Conservation (phyloP, 768 basidiomycete genomes). For the Kwoniella europaea region DNA sequence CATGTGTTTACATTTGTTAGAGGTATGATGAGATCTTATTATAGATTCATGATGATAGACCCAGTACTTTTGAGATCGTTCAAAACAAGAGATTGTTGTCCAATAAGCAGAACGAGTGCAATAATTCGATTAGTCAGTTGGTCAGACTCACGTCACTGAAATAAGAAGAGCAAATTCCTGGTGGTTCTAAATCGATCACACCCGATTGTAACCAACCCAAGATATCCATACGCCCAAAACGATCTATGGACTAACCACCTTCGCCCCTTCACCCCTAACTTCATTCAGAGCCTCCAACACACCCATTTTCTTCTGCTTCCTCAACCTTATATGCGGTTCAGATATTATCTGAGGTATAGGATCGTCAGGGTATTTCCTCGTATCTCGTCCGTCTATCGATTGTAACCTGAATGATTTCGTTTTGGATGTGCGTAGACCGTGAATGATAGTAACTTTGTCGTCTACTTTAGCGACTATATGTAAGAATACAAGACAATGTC, state of each 20-base stretch:
- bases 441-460: slow-evolving; percentile 51
- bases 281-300: slow-evolving; percentile 18
- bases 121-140: too few relatives aligned
- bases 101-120: too few relatives aligned
- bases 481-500: not conserved
- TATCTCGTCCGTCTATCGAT: slow-evolving; percentile 20
- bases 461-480: slow-evolving; percentile 39
- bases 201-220: not conserved
- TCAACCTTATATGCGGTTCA: slow-evolving; percentile 18
- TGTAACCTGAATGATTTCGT: slow-evolving; percentile 46
- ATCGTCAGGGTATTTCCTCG: slow-evolving; percentile 11
- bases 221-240: not conserved
- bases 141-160: too few relatives aligned
- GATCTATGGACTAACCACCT: not conserved
- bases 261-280: not conserved
- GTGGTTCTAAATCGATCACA: too few relatives aligned
- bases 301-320: slow-evolving; percentile 17
- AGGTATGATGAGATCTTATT: too few relatives aligned
- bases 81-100: too few relatives aligned
- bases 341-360: slow-evolving; percentile 17
- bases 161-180: too few relatives aligned
- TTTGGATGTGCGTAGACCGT: slow-evolving; percentile 47
- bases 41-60: too few relatives aligned
- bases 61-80: too few relatives aligned
- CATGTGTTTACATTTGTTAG: too few relatives aligned